Evolutionary conservation across 768 basidiomycete species (phyloP).

Genomic region (Psilocybe subaeruginosa): DNA sequence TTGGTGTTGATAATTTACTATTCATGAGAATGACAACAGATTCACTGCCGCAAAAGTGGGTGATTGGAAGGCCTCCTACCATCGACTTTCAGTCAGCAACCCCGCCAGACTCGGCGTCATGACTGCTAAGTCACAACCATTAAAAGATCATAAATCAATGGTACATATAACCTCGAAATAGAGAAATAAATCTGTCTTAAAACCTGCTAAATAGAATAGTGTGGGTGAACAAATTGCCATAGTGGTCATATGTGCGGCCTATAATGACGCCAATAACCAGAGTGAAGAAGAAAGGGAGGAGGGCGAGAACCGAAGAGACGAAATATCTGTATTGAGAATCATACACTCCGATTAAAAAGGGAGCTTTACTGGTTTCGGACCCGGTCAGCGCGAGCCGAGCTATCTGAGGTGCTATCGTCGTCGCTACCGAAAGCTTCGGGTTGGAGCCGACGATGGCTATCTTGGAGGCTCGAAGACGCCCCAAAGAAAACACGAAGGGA

Average conservation of each 20-base stretch:
- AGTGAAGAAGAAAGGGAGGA: conserved; percentile 8
- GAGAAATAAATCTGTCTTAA: background rate
- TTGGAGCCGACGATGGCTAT: background rate
- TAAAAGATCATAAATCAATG: no score
- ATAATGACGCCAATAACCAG: conserved; percentile 9
- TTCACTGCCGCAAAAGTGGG: no score
- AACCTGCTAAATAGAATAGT: background rate
- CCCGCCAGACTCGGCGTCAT: no score
- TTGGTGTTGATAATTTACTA: no score
- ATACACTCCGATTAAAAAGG: background rate
- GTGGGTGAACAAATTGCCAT: background rate
- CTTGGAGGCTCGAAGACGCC: conserved; percentile 7
- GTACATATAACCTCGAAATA: no score
- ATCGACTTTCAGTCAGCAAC: no score
- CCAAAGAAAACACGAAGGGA: conserved; percentile 16
- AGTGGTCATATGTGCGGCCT: conserved; percentile 7
- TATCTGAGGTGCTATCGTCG: background rate
- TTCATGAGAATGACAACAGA: no score
- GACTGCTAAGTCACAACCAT: no score
- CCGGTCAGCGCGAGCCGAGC: background rate
- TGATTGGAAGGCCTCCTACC: no score
- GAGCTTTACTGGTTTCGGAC: background rate
- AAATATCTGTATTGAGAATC: background rate
- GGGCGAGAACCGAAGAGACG: background rate
- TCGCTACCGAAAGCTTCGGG: background rate